Evolutionary conservation across 805 yeast species (phyloP), one percentile per base, ranked within the genome.

Genomic region (Kurtzmaniella fragi): DNA sequence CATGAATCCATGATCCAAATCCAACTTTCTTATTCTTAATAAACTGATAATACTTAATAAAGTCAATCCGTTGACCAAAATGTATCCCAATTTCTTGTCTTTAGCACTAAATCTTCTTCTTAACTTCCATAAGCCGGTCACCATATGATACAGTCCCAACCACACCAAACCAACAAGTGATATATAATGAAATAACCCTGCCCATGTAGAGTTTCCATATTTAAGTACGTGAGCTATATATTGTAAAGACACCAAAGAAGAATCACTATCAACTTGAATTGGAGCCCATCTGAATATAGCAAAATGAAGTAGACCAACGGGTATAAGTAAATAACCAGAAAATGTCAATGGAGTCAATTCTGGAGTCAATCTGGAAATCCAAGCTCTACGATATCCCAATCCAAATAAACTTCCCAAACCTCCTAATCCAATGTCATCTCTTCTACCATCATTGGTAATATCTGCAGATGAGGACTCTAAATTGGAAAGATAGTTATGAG

Each of bases 351-450:
- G 87, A 8, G 63, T 53, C 2, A 84, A 61, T 4, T 75, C 43
- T 0, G 82, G 82, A 9, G 75, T 51, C 29, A 48, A 51, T 35
- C 65, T 57, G 13, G 68, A 66, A 4, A 73, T 64, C 40, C 67
- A 54, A 5, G 81, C 71, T 42, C 61, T 67, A 43, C 71, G 66
- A 17, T 73, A 59, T 1, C 84, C 84, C 15, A 77, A 53, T 0
- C 85, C 85, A 12, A 79, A 46, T 8, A 77, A 43, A n/a, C 77
- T 64, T 2, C 73, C 58, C 32, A 81, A 62, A 1, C 87, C 87
- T 5, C 82, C 82, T n/a, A 81, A 57, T 0, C 87, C 87, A 27
- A 65, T 60, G 37, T 69, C 64, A 39, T 74, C 77, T 25, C 73
- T 56, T n/a, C 47, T 44, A 12, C 50, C 59, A 37, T 57, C 57